Base-by-base conservation (phyloP, 2,329 filamentous ascomycete species). In the Phialophora verrucosa region DNA sequence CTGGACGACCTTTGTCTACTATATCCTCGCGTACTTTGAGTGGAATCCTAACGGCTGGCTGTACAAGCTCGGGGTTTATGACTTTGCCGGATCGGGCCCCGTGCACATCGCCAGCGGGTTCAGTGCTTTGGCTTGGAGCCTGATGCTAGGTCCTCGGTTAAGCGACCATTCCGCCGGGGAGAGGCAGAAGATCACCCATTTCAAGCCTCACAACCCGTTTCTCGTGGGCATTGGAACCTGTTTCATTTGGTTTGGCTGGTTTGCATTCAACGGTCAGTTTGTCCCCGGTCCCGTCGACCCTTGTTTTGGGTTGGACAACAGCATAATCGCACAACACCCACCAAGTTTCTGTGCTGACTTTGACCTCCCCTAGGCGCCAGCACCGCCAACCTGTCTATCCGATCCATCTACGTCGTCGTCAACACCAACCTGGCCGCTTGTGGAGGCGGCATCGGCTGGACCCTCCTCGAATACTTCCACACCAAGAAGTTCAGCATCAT, bases 181-280 rank as follows among this genome's bases (percentile, higher is more conserved):
- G 23, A 61, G 80, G 55, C 72, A 67, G 4, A 83, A 83, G 67
- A 83, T 85, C 47, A 84, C 88, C 69, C 73, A 73, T 23, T 76
- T 73, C 66, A 78, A 78, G 54, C 89, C 90, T 7, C 90, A 92
- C 78, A 92, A 91, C 74, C 88, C 91, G 49, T 91, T 89, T 64
- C 83, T 91, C 72, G 88, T 92, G 69, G 87, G 91, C 51, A 83
- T 92, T 56, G 90, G 90, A 27, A 91, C 90, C 4, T 73, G 74
- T 0, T 69, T 81, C 27, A 79, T 81, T 38, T 81, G 78, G 76
- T 78, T 79, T 79, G 69, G 69, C 23, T 97, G 92, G 93, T 95
- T 96, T 74, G 93, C 93, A 58, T 97, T 96, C 87, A 97, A 96
- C 74, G 92, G 91, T 61, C 91, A 29, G 69, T 62, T 42, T 11